A percentile compares a stretch with the other conserved stretches of the same genome.
These are phyloP conservation scores for Eimeria mitis DNA, from an alignment of 169 alveolate species.

Conservation along the genomic window DNA sequence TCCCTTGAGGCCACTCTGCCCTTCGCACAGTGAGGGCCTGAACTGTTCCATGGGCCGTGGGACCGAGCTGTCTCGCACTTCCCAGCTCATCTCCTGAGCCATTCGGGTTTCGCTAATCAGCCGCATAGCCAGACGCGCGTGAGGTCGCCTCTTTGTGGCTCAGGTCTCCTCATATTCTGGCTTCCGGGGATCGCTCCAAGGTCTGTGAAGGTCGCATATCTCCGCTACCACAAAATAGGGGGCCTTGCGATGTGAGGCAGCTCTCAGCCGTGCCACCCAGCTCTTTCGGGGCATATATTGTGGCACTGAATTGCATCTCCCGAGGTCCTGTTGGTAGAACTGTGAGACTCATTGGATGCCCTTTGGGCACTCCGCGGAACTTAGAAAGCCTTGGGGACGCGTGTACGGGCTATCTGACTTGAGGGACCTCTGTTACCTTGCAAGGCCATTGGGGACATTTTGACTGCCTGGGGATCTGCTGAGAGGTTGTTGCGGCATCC, in stretches of 20 bases:
- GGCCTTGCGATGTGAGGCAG: slow-evolving; percentile 42
- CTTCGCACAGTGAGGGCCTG: background rate
- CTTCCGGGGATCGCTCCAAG: slow-evolving; percentile 50
- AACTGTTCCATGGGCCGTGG: background rate
- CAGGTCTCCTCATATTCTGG: slow-evolving; percentile 57
- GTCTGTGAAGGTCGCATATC: slow-evolving; percentile 36
- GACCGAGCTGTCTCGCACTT: background rate
- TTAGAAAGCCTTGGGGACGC: background rate
- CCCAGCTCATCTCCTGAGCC: background rate
- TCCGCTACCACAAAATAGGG: slow-evolving; percentile 60
- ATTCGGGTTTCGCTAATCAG: background rate
- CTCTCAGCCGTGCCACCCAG: background rate
- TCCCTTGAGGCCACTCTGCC: background rate
- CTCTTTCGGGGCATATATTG: background rate
- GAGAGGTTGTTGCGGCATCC: background rate
- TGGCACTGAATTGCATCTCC: too few relatives aligned
- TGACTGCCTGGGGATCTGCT: background rate
- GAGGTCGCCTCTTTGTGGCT: background rate
- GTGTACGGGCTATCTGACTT: background rate
- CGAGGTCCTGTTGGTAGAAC: too few relatives aligned
- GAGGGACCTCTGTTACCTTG: background rate
- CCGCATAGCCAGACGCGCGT: background rate
- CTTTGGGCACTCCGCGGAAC: background rate
- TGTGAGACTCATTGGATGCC: background rate
- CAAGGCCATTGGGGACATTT: background rate